A percentile compares a stretch with the other conserved stretches of the same genome.
phyloP scores from a whole-genome alignment of 2,329 filamentous ascomycete genomes.

The Bipolaris victoriae region DNA sequence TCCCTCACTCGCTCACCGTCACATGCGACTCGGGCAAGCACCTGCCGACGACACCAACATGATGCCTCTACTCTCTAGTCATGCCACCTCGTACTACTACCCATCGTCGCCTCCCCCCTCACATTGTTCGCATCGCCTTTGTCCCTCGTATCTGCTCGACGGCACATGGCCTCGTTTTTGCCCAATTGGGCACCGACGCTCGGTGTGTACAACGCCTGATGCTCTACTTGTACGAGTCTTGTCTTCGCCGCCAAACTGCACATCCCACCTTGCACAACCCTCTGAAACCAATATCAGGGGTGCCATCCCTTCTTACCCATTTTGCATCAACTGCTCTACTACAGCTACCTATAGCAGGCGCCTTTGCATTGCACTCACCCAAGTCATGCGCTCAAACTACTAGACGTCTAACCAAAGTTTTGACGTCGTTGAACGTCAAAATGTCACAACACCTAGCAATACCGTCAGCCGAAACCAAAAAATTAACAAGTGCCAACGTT shows the following conservation, averaged over 20 bases:
- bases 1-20: not conserved
- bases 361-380: not conserved
- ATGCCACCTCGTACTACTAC: not conserved
- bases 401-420: not conserved
- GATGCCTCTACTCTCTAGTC: not conserved
- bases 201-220: conserved; percentile 25
- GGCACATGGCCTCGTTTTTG: conserved; percentile 17
- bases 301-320: not conserved
- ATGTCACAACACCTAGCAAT: not conserved
- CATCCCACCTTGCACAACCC: conserved; percentile 21
- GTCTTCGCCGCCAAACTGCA: conserved; percentile 9
- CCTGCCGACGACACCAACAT: not conserved
- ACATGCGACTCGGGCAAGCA: not conserved
- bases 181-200: conserved; percentile 26
- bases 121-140: not conserved
- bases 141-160: conserved; percentile 21
- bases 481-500: not conserved
- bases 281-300: conserved; percentile 23
- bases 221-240: conserved; percentile 21
- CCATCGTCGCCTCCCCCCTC: not conserved
- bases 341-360: not conserved
- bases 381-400: not conserved
- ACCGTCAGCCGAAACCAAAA: not conserved
- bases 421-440: not conserved
- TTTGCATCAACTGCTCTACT: not conserved